These are phyloP conservation scores for Pistacia vera DNA, from an alignment of 345 rosid species.

Conservation along the genomic window DNA sequence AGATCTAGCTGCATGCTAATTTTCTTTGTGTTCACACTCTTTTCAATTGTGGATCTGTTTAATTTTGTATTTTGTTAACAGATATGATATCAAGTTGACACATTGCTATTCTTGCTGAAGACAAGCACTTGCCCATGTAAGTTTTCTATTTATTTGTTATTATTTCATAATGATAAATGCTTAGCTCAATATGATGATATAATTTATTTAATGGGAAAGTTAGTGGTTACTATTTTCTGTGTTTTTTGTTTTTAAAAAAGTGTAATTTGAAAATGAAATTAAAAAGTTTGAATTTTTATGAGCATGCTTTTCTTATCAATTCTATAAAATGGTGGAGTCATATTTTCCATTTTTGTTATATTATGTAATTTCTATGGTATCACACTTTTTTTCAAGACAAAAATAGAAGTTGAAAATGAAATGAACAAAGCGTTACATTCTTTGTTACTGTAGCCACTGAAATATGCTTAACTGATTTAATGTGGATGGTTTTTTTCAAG, in stretches of 20 bases:
- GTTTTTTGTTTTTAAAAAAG: no score
- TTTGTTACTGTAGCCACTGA: neutral
- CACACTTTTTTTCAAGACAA: no score
- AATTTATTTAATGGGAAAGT: neutral
- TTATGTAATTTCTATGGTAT: no score
- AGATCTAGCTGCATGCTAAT: neutral
- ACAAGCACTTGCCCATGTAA: constrained; percentile 92
- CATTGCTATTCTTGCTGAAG: constrained; percentile 94
- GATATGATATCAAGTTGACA: constrained; percentile 83
- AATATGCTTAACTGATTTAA: constrained; percentile 1
- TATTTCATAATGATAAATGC: neutral
- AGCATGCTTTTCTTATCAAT: no score
- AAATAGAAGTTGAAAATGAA: no score
- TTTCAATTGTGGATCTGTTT: neutral
- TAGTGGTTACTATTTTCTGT: no score
- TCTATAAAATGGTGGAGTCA: no score
- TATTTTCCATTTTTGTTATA: no score
- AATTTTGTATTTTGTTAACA: constrained; percentile 22
- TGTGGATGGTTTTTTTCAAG: constrained; percentile 29
- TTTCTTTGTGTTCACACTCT: neutral
- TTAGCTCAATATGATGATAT: neutral
- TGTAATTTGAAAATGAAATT: no score
- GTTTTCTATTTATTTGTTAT: constrained; percentile 9
- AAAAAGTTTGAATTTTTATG: no score
- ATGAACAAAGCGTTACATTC: neutral